Percentiles rank a stretch among this genome's conserved stretches.
Conservation (phyloP, 75 land plant species). For the Selaginella tamariscina region DNA sequence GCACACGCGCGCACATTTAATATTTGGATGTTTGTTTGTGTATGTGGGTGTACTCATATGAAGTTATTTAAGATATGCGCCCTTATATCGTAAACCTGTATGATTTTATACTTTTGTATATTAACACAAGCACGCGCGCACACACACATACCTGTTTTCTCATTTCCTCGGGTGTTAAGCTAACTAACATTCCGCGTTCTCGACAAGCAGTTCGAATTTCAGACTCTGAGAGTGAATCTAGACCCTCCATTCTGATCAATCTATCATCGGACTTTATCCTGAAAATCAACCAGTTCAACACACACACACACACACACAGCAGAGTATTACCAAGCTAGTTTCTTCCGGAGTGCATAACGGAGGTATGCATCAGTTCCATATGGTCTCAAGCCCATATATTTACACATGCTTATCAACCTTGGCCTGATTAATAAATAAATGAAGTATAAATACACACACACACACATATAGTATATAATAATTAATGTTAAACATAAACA, state of each 20-base stretch:
- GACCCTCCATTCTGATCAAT: slow-evolving; percentile 80
- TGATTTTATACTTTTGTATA: neutral
- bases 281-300: neutral
- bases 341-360: slow-evolving; percentile 78
- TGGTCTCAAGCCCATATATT: slow-evolving; percentile 88
- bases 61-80: no score
- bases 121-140: neutral
- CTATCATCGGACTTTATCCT: slow-evolving; percentile 94
- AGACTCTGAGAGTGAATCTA: slow-evolving; percentile 85
- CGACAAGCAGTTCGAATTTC: slow-evolving; percentile 92
- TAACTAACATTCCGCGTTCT: slow-evolving; percentile 79
- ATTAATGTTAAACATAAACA: no score
- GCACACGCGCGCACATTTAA: no score
- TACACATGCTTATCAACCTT: slow-evolving; percentile 91
- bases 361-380: slow-evolving; percentile 90
- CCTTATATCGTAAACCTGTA: no score
- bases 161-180: slow-evolving; percentile 74
- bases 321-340: slow-evolving; percentile 33
- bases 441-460: neutral
- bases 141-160: slow-evolving; percentile 70
- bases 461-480: neutral
- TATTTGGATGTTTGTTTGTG: no score
- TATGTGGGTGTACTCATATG: no score
- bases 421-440: slow-evolving; percentile 45
- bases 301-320: neutral